Evolutionary conservation across 768 basidiomycete species (phyloP).

Genomic region (Panaeolus papilionaceus): DNA sequence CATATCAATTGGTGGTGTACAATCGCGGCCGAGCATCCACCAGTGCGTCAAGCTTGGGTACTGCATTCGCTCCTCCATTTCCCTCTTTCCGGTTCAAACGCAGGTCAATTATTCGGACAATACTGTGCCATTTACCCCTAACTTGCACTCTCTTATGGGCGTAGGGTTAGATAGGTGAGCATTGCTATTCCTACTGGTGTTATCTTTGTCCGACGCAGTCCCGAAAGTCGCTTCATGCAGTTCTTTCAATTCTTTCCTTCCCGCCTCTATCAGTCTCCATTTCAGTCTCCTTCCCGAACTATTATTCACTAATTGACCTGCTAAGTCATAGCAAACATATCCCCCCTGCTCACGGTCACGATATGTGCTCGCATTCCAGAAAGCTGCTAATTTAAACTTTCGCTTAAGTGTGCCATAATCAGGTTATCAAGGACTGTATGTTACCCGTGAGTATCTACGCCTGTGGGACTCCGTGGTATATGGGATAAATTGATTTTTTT

Average conservation of each 20-base stretch:
- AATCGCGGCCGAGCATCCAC: neutral
- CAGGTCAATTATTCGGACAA: neutral
- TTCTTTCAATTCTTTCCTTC: neutral
- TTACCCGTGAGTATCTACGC: constrained; percentile 8
- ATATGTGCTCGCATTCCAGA: neutral
- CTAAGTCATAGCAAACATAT: constrained; percentile 10
- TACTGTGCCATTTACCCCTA: no score
- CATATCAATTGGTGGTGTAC: no score
- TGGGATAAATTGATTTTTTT: constrained; percentile 4
- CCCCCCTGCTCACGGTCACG: constrained; percentile 9
- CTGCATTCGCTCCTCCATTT: neutral
- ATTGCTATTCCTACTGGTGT: neutral
- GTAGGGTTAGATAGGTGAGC: neutral
- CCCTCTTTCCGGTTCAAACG: neutral
- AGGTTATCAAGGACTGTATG: neutral
- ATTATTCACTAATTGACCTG: neutral
- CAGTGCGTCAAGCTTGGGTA: neutral
- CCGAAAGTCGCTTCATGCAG: neutral
- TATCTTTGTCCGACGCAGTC: neutral
- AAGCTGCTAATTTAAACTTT: constrained; percentile 6
- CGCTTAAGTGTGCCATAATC: neutral
- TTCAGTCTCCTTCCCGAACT: neutral
- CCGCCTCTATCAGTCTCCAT: neutral
- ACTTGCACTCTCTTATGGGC: no score
- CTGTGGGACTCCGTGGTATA: constrained; percentile 4